Conservation (phyloP, 2,329 filamentous ascomycete species). For the Neofusicoccum kwambonambiense region DNA sequence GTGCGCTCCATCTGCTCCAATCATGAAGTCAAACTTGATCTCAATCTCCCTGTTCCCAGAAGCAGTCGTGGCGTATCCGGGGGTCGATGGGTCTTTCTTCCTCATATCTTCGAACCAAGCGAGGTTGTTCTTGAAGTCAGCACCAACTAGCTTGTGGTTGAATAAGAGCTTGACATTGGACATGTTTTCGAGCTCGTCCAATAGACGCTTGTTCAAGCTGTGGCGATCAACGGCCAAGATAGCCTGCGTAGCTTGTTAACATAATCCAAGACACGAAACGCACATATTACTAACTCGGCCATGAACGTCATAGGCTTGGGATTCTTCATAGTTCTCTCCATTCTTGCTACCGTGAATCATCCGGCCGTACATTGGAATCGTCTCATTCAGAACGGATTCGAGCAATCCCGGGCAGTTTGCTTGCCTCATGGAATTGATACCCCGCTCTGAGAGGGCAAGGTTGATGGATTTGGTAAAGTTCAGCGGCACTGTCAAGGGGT, state of each 20-base stretch:
- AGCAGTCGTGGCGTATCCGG: slow-evolving; percentile 23
- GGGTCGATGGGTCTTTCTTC: slow-evolving; percentile 22
- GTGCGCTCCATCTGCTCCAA: slow-evolving; percentile 93
- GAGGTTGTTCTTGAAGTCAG: slow-evolving; percentile 73
- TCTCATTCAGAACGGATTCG: slow-evolving; percentile 69
- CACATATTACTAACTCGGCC: slow-evolving; percentile 63
- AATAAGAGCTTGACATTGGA: slow-evolving; percentile 92
- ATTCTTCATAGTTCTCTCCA: slow-evolving; percentile 68
- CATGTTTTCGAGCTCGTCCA: slow-evolving; percentile 78
- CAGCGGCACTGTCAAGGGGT: slow-evolving; percentile 76
- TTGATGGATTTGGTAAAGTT: slow-evolving; percentile 99
- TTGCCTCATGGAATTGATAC: slow-evolving; percentile 80
- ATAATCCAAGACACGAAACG: background rate
- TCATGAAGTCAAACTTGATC: slow-evolving; percentile 84
- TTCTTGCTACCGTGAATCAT: slow-evolving; percentile 83
- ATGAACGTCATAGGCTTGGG: slow-evolving; percentile 89
- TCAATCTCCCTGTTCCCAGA: slow-evolving; percentile 64
- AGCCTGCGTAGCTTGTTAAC: slow-evolving; percentile 50
- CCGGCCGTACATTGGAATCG: slow-evolving; percentile 90
- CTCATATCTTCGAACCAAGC: slow-evolving; percentile 77
- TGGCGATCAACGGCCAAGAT: slow-evolving; percentile 85
- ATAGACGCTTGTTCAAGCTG: slow-evolving; percentile 75
- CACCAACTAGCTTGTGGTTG: slow-evolving; percentile 88
- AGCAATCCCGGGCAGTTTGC: slow-evolving; percentile 67
- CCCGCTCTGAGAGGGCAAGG: slow-evolving; percentile 86